These are phyloP conservation scores for Eugenia klotzschiana DNA, from an alignment of 441 rosid genomes.

Conservation along the genomic window DNA sequence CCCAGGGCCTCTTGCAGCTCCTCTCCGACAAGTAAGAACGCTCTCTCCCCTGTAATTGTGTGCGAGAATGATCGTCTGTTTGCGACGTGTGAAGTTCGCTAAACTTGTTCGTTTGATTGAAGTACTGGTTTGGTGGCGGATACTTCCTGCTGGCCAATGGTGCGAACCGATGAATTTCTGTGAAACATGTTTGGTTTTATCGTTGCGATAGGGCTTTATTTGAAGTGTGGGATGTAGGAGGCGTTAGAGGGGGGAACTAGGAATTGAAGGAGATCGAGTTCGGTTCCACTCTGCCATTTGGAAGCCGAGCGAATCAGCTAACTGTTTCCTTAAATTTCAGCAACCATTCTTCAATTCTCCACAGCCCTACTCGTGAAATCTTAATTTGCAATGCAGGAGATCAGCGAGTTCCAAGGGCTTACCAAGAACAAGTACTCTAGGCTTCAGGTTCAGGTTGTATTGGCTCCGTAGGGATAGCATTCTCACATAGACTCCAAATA, in stretches of 20 bases:
- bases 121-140: not conserved
- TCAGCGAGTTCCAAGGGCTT: no score
- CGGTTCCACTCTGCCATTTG: not conserved
- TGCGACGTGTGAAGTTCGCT: not conserved
- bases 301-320: not conserved
- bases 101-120: not conserved
- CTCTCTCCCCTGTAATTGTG: not conserved
- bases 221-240: not conserved
- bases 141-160: not conserved
- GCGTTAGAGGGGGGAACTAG: not conserved
- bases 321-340: not conserved
- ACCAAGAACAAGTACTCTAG: no score
- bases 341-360: no score
- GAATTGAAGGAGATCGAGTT: not conserved
- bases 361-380: no score
- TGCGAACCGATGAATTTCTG: not conserved
- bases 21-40: constrained; percentile 59
- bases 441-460: no score
- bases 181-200: not conserved
- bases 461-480: no score
- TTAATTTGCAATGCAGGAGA: no score
- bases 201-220: not conserved
- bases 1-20: constrained; percentile 80
- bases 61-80: not conserved
- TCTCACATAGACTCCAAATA: no score